Evolutionary conservation across 202 grass and related monocot genomes (phyloP), one percentile per base, ranked within the genome.

Genomic region (Panicum hallii): DNA sequence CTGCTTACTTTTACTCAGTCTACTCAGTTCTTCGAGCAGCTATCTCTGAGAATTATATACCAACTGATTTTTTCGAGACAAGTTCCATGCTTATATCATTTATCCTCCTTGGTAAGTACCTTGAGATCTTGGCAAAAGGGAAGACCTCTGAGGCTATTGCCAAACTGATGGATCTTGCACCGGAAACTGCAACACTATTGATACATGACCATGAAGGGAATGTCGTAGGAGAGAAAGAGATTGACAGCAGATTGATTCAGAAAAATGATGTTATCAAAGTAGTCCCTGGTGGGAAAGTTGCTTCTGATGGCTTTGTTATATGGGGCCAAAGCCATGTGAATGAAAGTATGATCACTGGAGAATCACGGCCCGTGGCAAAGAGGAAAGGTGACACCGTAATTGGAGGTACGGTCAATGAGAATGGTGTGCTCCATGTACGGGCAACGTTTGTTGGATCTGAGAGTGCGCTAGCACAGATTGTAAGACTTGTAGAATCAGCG

Each of bases 31-130:
- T 99, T 67, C 89, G 91, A 86, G 93, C 96, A 13, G 91, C 96
- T 84, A 92, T 82, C 63, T 92, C 96, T 69, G 32, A 90, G 74
- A 60, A 84, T 67, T 95, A 89, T 77, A 86, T 82, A 81, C 67
- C 89, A 88, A 94, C 86, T 58, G 96, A 99, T 85, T 99, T 99
- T 86, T 99, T 99, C 41, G 96, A 99, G 83, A 99, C 96, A 43
- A 99, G 96, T 88, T 99, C 96, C 6, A 99, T 99, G 96, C 91
- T 99, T 34, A 95, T 94, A 85, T 99, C 96, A 41, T 99, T 99
- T 83, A 99, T 99, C 54, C 89, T 99, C 72, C 85, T 99, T 62
- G 96, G 96, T 15, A 99, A 99, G 76, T 99, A 95, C 80, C 96
- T 99, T 53, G 96, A 99, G 86, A 91, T 95, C 72, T 89, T 99